A percentile compares a stretch with the other conserved stretches of the same genome.
phyloP scores from a whole-genome alignment of 1,139 yeast species.

The Candida freyschussii region DNA sequence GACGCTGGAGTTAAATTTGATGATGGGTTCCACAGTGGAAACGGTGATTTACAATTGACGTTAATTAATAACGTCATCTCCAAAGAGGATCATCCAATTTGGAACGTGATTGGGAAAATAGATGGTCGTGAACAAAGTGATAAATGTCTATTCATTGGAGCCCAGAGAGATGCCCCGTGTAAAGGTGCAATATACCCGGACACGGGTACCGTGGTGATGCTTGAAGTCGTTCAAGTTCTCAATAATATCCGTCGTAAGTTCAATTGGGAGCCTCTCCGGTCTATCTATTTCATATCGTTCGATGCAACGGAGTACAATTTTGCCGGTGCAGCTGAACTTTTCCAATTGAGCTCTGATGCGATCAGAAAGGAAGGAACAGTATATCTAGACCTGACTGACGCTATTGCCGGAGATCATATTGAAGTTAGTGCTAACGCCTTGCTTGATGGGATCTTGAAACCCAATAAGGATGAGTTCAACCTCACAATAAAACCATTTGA shows the following conservation, averaged over 20 bases:
- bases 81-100: constrained; percentile 60
- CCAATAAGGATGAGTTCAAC: constrained; percentile 22
- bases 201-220: constrained; percentile 69
- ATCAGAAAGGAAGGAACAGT: constrained; percentile 61
- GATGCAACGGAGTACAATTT: constrained; percentile 79
- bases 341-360: constrained; percentile 50
- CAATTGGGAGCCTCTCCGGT: constrained; percentile 81
- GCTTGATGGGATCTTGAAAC: constrained; percentile 37
- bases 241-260: constrained; percentile 60
- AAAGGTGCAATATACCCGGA: constrained; percentile 70
- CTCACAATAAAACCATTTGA: constrained; percentile 31
- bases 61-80: constrained; percentile 43
- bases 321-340: constrained; percentile 84
- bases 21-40: constrained; percentile 33
- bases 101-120: constrained; percentile 78
- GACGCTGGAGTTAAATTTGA: constrained; percentile 43
- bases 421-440: constrained; percentile 65
- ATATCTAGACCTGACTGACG: constrained; percentile 74
- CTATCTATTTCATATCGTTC: constrained; percentile 80
- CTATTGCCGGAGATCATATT: constrained; percentile 58
- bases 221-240: constrained; percentile 69
- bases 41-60: constrained; percentile 30
- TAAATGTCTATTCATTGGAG: constrained; percentile 74
- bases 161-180: constrained; percentile 76
- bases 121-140: constrained; percentile 78